A percentile compares a stretch with the other conserved stretches of the same genome.
Conservation (phyloP, 1,139 yeast species). For the Yamadazyma diospyri region DNA sequence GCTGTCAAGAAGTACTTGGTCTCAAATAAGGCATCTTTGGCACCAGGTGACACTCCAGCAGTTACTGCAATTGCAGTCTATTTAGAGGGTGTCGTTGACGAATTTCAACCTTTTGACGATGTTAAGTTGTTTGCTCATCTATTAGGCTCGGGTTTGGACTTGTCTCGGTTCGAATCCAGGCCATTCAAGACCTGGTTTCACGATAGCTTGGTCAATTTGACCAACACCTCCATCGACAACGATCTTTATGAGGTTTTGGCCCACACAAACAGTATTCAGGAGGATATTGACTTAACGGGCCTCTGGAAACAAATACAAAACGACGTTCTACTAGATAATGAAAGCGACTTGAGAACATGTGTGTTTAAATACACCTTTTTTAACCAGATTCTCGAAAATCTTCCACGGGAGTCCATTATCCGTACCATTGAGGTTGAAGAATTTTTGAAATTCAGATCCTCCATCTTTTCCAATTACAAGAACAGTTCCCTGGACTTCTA, state of each 20-base stretch:
- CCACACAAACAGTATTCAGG: not conserved
- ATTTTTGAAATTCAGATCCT: constrained; percentile 17
- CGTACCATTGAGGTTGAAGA: constrained; percentile 7
- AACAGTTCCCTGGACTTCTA: constrained; percentile 31
- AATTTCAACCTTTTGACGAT: constrained; percentile 4
- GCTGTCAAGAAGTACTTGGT: constrained; percentile 19
- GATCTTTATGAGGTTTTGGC: constrained; percentile 10
- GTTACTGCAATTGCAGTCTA: constrained; percentile 8
- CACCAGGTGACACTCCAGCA: constrained; percentile 4
- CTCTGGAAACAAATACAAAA: constrained; percentile 20
- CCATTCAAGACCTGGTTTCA: constrained; percentile 6
- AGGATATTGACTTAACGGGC: constrained; percentile 7
- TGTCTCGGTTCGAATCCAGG: constrained; percentile 1
- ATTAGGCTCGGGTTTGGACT: constrained; percentile 12
- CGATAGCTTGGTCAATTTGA: constrained; percentile 1
- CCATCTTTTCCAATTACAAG: constrained; percentile 22
- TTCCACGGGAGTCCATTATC: not conserved
- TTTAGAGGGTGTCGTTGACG: constrained; percentile 7
- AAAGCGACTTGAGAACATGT: constrained; percentile 22
- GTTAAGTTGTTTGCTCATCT: constrained; percentile 9
- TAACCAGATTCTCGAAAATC: constrained; percentile 18
- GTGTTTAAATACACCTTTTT: constrained; percentile 34
- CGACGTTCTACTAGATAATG: constrained; percentile 26
- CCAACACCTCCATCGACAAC: constrained; percentile 5
- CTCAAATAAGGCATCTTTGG: constrained; percentile 4